A percentile compares a stretch with the other conserved stretches of the same genome.
Conservation (phyloP, 208 protist species). For the Leishmania aethiopica region DNA sequence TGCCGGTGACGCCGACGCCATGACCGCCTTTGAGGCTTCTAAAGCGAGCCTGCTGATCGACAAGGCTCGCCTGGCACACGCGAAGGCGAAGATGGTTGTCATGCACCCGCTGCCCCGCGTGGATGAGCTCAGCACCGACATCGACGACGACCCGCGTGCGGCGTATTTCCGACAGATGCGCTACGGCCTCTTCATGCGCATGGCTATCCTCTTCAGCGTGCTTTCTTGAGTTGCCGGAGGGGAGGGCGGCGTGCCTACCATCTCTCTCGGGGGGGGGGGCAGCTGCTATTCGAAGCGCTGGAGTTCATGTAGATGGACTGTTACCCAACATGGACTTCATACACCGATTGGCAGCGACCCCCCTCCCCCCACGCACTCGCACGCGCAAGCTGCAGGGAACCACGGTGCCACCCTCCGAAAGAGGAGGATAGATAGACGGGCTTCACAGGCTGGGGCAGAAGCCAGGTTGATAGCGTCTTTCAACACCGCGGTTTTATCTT, state of each 20-base stretch:
- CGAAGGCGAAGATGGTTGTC: slow-evolving; percentile 94
- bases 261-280: background rate
- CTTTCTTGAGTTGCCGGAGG: slow-evolving; percentile 39
- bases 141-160: slow-evolving; percentile 95
- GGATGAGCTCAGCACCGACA: slow-evolving; percentile 94
- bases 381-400: background rate
- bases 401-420: background rate
- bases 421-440: background rate
- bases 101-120: slow-evolving; percentile 98
- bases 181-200: slow-evolving; percentile 98
- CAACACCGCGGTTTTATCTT: background rate
- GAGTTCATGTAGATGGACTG: background rate
- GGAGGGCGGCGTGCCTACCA: background rate
- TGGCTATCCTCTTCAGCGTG: slow-evolving; percentile 96
- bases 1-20: slow-evolving; percentile 44
- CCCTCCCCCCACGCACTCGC: no score
- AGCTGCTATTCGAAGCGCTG: background rate
- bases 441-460: background rate
- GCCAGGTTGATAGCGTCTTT: background rate
- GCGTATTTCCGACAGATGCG: slow-evolving; percentile 98
- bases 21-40: slow-evolving; percentile 88
- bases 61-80: slow-evolving; percentile 53
- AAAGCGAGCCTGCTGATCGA: slow-evolving; percentile 82
- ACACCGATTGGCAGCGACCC: background rate
- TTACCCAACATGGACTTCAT: background rate